Base-by-base conservation (phyloP, 768 basidiomycete species). In the Guyanaporus albipodus region DNA sequence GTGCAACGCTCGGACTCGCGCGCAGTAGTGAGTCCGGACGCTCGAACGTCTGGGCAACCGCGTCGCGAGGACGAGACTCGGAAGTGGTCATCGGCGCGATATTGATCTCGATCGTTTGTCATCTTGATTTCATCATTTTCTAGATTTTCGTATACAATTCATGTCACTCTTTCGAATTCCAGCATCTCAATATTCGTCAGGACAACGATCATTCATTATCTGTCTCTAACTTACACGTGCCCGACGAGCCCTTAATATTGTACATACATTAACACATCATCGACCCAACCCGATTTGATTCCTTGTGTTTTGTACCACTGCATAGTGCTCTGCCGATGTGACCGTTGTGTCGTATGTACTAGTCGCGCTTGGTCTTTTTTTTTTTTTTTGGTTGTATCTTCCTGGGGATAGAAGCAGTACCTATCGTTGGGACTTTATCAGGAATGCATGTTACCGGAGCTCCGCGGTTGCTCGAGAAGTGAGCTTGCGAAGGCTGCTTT, bases 21-120 rank as follows among this genome's bases (percentile, higher is more conserved):
- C 46, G 40, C 66, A 21, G 68, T 56, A 11, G 57, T 48, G 46
- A 66, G 70, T 18, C 41, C 64, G 33, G 67, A 67, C 15, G 43
- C 53, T 14, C 61, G 61, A 28, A 32, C 56, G n/a, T 0, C 63
- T 17, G 34, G 41, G 14, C 55, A 62, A 31, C 68, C 77, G 57
- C 76, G 77, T 56, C 79, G 76, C 54, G 64, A 61, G 41, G 64
- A 67, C 38, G 77, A 78, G 58, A 67, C 70, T 53, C 73, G 71
- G 58, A 76, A 76, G 62, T 80, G 75, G 75, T 58, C 70, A 59
- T 67, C 63, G 48, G 42, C 72, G 60, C 68, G 71, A 56, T 73
- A 72, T 57, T 78, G 67, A 75, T 68, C 62, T 64, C 67, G 56
- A 65, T 61, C 62, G 47, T 46, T 55, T 42, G 48, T 42, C 54